Conservation (phyloP, 2,329 filamentous ascomycete species). For the Colletotrichum cuscutae region DNA sequence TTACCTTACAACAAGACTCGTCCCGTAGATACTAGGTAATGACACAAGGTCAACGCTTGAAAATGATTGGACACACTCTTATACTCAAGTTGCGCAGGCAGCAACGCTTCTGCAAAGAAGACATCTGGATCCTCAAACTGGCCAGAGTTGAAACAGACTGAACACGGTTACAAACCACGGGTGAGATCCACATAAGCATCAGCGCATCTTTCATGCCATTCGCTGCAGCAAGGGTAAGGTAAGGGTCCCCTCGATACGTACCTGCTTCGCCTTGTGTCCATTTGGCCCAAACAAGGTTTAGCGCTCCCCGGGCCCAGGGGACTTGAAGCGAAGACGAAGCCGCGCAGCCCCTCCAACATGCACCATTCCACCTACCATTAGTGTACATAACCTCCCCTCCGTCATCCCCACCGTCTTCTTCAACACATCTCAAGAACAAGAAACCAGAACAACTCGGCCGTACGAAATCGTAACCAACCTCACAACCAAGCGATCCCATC, state of each 20-base stretch:
- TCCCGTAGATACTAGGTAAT: neutral
- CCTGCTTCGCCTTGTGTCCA: neutral
- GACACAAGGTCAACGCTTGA: neutral
- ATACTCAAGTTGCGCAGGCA: neutral
- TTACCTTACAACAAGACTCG: no score
- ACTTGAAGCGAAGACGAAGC: constrained; percentile 13
- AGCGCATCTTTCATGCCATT: neutral
- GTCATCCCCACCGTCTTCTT: neutral
- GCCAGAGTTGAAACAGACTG: constrained; percentile 15
- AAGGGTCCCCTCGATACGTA: neutral
- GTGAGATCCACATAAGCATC: constrained; percentile 15
- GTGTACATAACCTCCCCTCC: constrained; percentile 1
- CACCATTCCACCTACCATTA: neutral
- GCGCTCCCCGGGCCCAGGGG: constrained; percentile 3
- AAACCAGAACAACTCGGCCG: neutral
- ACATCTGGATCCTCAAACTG: constrained; percentile 3
- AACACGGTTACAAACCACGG: constrained; percentile 18
- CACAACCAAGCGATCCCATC: neutral
- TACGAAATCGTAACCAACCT: neutral
- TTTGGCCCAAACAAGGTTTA: constrained; percentile 5
- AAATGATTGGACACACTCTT: neutral
- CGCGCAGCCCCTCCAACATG: constrained; percentile 12
- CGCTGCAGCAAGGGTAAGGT: constrained; percentile 17
- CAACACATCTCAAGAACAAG: neutral
- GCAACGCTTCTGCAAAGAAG: neutral